phyloP scores from a whole-genome alignment of 352 stramenopile species.

The Globisporangium recalcitrans region DNA sequence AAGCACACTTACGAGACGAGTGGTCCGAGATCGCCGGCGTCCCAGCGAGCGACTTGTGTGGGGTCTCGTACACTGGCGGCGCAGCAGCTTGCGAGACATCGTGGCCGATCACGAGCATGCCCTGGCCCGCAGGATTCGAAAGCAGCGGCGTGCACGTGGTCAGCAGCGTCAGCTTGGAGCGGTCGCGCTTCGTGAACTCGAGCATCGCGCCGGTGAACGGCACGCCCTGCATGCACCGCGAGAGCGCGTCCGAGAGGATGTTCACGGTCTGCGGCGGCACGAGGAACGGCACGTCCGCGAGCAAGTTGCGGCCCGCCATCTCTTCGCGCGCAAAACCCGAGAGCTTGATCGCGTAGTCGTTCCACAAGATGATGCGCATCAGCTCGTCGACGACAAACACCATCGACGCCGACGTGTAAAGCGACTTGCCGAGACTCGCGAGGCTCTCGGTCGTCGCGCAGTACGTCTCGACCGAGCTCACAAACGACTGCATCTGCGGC shows the following conservation, averaged over 20 bases:
- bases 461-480: conserved; percentile 66
- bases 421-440: conserved; percentile 73
- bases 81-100: conserved; percentile 50
- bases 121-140: conserved; percentile 64
- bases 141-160: conserved; percentile 68
- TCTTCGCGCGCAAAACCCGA: conserved; percentile 76
- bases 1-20: conserved; percentile 33
- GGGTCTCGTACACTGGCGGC: conserved; percentile 33
- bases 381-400: conserved; percentile 82
- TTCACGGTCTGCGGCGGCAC: conserved; percentile 50
- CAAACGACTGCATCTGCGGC: conserved; percentile 68
- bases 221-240: conserved; percentile 50
- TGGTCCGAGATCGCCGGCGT: conserved; percentile 52
- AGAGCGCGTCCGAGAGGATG: conserved; percentile 51
- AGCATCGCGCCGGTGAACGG: conserved; percentile 49
- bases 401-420: conserved; percentile 69
- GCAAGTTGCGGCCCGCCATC: conserved; percentile 67
- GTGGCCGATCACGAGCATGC: conserved; percentile 79
- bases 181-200: conserved; percentile 53
- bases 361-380: conserved; percentile 86
- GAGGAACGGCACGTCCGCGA: conserved; percentile 66
- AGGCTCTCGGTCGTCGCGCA: conserved; percentile 74
- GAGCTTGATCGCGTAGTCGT: conserved; percentile 69
- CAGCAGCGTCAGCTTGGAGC: conserved; percentile 56
- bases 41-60: conserved; percentile 34